Percentiles rank a stretch among this genome's conserved stretches.
These are phyloP conservation scores for Aspergillus sp. DNA, from an alignment of 2,329 filamentous ascomycete genomes.

Conservation along the genomic window DNA sequence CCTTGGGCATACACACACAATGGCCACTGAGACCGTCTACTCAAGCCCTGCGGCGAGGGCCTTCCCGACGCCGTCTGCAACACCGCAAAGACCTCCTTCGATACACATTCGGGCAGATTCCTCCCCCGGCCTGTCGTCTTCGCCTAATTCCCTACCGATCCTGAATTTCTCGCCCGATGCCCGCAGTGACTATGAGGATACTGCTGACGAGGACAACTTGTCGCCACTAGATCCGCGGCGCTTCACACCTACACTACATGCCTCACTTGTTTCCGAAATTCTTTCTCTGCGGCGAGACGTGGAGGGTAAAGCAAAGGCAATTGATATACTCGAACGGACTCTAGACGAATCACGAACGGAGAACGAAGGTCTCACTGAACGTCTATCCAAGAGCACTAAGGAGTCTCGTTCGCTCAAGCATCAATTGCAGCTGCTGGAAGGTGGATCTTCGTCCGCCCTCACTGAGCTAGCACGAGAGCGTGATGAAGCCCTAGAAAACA, in stretches of 20 bases:
- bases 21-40: slow-evolving; percentile 51
- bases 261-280: slow-evolving; percentile 92
- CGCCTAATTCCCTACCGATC: slow-evolving; percentile 61
- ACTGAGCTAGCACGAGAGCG: slow-evolving; percentile 81
- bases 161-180: slow-evolving; percentile 43
- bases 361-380: slow-evolving; percentile 68
- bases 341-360: slow-evolving; percentile 73
- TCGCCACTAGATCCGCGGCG: slow-evolving; percentile 81
- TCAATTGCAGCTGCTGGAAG: slow-evolving; percentile 83
- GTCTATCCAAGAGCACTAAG: slow-evolving; percentile 65
- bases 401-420: slow-evolving; percentile 80
- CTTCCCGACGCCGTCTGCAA: slow-evolving; percentile 70
- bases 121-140: slow-evolving; percentile 41
- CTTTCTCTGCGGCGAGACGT: slow-evolving; percentile 82
- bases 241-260: slow-evolving; percentile 93
- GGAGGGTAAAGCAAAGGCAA: slow-evolving; percentile 82
- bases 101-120: slow-evolving; percentile 56
- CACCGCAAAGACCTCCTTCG: slow-evolving; percentile 49
- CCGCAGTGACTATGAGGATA: slow-evolving; percentile 39
- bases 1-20: slow-evolving; percentile 14
- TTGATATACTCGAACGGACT: slow-evolving; percentile 77
- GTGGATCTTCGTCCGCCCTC: slow-evolving; percentile 81
- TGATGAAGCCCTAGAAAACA: slow-evolving; percentile 75
- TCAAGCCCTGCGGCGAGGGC: slow-evolving; percentile 56
- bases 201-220: slow-evolving; percentile 63